A percentile compares a stretch with the other conserved stretches of the same genome.
phyloP scores from a whole-genome alignment of 352 stramenopile genomes.

The Globisporangium spinosum region DNA sequence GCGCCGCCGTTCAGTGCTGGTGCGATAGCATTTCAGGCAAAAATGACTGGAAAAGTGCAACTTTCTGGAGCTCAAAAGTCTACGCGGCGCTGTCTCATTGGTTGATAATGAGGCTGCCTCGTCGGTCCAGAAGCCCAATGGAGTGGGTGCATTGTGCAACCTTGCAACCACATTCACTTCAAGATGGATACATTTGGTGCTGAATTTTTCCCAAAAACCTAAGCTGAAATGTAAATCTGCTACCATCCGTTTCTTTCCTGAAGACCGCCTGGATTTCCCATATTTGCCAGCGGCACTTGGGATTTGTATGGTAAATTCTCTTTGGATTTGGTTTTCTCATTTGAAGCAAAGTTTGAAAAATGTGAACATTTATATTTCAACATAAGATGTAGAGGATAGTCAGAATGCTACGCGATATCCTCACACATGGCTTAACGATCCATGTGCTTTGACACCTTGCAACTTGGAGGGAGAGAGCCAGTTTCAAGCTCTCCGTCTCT shows the following conservation, averaged over 20 bases:
- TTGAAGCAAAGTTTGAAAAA: not conserved
- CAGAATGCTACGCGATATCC: not conserved
- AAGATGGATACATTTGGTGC: not conserved
- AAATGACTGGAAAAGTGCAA: not conserved
- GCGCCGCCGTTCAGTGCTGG: not conserved
- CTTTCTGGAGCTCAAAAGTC: not conserved
- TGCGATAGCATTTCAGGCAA: not conserved
- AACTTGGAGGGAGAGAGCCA: not conserved
- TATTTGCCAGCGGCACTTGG: not conserved
- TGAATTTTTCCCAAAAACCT: not conserved
- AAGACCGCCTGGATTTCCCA: not conserved
- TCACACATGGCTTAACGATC: not conserved
- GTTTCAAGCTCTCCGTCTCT: not conserved
- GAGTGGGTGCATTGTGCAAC: not conserved
- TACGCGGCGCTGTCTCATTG: not conserved
- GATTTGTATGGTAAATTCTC: slow-evolving; percentile 8
- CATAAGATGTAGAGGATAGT: not conserved
- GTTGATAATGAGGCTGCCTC: not conserved
- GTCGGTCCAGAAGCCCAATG: not conserved
- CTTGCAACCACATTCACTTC: not conserved
- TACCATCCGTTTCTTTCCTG: not conserved
- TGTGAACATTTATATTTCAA: not conserved
- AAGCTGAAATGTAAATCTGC: not conserved
- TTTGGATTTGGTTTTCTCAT: not conserved
- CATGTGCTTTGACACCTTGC: not conserved